Conservation (phyloP, 306 rosid genomes). For the Vigna trinervia region DNA sequence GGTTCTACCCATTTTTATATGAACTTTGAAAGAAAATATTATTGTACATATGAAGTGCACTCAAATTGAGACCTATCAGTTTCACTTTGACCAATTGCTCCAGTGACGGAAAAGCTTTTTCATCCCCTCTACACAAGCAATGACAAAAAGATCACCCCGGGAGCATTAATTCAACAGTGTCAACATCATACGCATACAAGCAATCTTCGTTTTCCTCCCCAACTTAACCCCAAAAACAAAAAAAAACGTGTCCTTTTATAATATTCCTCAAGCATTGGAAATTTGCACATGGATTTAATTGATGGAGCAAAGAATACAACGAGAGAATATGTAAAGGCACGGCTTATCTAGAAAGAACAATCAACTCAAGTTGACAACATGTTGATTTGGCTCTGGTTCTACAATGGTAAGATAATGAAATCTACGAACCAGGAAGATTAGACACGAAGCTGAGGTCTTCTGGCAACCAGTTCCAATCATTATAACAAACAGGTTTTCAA, state of each 20-base stretch:
- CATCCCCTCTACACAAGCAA: slow-evolving; percentile 36
- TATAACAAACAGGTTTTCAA: slow-evolving; percentile 30
- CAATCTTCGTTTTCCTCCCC: slow-evolving; percentile 10
- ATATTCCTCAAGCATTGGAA: slow-evolving; percentile 31
- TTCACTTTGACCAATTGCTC: slow-evolving; percentile 16
- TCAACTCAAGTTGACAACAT: slow-evolving; percentile 27
- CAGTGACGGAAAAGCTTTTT: slow-evolving; percentile 31
- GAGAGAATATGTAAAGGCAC: slow-evolving; percentile 3
- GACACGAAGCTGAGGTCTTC: slow-evolving; percentile 30
- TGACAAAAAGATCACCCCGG: slow-evolving; percentile 24
- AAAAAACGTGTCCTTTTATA: not conserved
- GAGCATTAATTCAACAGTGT: slow-evolving; percentile 13
- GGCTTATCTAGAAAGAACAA: slow-evolving; percentile 7
- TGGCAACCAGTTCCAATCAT: slow-evolving; percentile 36
- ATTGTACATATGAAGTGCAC: not conserved
- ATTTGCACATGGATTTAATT: slow-evolving; percentile 5
- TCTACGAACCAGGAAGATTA: slow-evolving; percentile 26
- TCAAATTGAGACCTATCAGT: slow-evolving; percentile 22
- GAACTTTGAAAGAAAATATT: slow-evolving; percentile 28
- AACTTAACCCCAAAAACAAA: not conserved
- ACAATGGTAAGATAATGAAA: slow-evolving; percentile 36
- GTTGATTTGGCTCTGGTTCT: slow-evolving; percentile 39
- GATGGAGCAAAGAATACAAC: not conserved
- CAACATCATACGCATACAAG: slow-evolving; percentile 4
- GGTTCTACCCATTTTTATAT: slow-evolving; percentile 6